phyloP scores from a whole-genome alignment of 1,284 basidiomycete species.

The Abortiporus biennis region DNA sequence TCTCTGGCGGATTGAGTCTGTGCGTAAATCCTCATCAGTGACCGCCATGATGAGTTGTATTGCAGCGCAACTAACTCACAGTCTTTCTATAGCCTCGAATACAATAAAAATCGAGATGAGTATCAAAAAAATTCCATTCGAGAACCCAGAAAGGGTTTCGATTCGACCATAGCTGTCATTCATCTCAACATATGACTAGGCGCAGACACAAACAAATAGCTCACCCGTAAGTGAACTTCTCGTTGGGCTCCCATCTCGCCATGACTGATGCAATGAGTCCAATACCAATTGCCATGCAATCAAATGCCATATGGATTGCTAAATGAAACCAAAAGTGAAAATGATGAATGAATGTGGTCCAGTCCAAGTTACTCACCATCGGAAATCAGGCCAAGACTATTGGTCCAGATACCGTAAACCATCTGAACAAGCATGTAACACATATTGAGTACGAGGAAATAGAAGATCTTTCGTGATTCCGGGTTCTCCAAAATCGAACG shows the following conservation, averaged over 20 bases:
- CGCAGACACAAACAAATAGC: slow-evolving; percentile 18
- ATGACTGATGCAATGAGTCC: slow-evolving; percentile 96
- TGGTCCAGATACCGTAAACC: slow-evolving; percentile 97
- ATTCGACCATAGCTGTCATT: slow-evolving; percentile 82
- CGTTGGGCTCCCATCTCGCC: slow-evolving; percentile 95
- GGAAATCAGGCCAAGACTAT: slow-evolving; percentile 93
- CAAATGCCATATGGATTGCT: slow-evolving; percentile 99
- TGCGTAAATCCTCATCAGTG: background rate
- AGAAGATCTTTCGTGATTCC: slow-evolving; percentile 94
- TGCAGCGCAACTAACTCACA: slow-evolving; percentile 69
- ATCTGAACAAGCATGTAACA: slow-evolving; percentile 96
- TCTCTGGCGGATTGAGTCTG: slow-evolving; percentile 92
- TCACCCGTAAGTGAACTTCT: slow-evolving; percentile 94
- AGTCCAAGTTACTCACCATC: slow-evolving; percentile 61
- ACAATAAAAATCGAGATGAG: slow-evolving; percentile 98
- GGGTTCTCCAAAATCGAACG: slow-evolving; percentile 87
- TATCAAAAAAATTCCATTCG: slow-evolving; percentile 95
- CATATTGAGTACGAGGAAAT: slow-evolving; percentile 93
- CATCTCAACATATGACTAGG: background rate
- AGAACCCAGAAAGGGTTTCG: slow-evolving; percentile 98
- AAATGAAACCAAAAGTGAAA: slow-evolving; percentile 4
- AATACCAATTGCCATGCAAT: slow-evolving; percentile 96
- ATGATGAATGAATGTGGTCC: background rate
- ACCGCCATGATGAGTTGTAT: background rate
- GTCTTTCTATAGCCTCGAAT: slow-evolving; percentile 93